Base-by-base conservation (phyloP, 106 monocot species). In the Cymbidium sinense region DNA sequence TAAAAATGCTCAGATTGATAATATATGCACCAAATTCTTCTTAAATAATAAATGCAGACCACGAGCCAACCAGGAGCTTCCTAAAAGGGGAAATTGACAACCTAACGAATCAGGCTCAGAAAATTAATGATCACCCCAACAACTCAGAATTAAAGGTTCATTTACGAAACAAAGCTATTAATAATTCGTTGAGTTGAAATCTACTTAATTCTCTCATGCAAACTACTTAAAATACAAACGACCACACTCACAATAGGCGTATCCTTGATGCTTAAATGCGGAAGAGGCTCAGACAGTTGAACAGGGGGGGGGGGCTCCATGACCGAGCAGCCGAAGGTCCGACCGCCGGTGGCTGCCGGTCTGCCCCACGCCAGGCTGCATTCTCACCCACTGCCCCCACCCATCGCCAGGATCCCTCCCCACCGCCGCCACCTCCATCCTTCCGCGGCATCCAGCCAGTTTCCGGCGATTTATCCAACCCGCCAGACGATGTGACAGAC, bases 221-320 rank as follows among this genome's bases (percentile, higher is more conserved):
- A 65, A 47, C 0, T 61, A 73, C 9, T n/a, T n/a, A 74, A 13
- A 67, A 28, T 9, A 70, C 20, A 37, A 37, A 71, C 11, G 74
- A 70, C 33, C 25, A 52, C 21, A 77, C 90, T 90, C 83, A 93
- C 88, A 78, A 90, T 90, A 77, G 90, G 90, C 18, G 86, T 88
- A 58, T 89, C 87, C 77, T 91, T 91, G 55, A 86, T 82, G 80
- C 89, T 88, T 75, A 90, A 86, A 77, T 86, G 86, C 1, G 86
- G 90, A 34, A 82, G 67, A 10, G 89, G 85, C 21, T 89, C 76
- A 80, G 29, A 91, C 96, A 67, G n/a, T n/a, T 86, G 86, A 33
- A 96, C 78, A 11, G 96, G 93, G 10, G 25, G 91, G 89, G 41
- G 93, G 96, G 7, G 96, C 96, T 17, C 93, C 96, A 96, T 96